These are phyloP conservation scores for Sporormia fimetaria DNA, from an alignment of 495 filamentous ascomycete species.

Conservation along the genomic window DNA sequence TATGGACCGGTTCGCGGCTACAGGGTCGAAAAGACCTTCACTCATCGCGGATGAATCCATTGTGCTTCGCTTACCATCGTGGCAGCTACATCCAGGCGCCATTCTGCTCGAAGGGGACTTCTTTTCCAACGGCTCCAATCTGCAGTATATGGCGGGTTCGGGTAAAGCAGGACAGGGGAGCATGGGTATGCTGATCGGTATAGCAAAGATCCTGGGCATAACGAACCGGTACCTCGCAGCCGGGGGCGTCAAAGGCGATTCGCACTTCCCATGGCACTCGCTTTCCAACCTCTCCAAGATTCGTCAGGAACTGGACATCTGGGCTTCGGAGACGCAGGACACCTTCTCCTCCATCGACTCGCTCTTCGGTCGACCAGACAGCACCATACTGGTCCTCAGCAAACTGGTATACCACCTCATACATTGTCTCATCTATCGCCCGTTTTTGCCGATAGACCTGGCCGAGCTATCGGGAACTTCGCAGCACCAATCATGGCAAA, in stretches of 20 bases:
- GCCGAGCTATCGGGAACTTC: conserved; percentile 64
- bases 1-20: conserved; percentile 66
- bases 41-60: conserved; percentile 65
- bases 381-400: conserved; percentile 64
- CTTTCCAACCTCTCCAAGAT: conserved; percentile 77
- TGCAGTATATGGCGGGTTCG: conserved; percentile 53
- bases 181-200: conserved; percentile 66
- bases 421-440: conserved; percentile 73
- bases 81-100: conserved; percentile 43
- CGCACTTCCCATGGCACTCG: conserved; percentile 80
- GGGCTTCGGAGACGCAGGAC: conserved; percentile 70
- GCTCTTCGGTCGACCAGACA: conserved; percentile 65
- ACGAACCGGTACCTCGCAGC: conserved; percentile 75
- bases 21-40: conserved; percentile 67
- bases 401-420: conserved; percentile 77
- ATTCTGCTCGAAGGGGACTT: conserved; percentile 59
- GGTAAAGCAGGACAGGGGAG: conserved; percentile 58
- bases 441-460: conserved; percentile 73
- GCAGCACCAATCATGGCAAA: conserved; percentile 84
- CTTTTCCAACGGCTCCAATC: conserved; percentile 62
- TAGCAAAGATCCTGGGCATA: conserved; percentile 67
- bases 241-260: conserved; percentile 77
- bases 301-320: conserved; percentile 69
- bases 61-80: conserved; percentile 58
- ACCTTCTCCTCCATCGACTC: conserved; percentile 63